A percentile compares a stretch with the other conserved stretches of the same genome.
These are phyloP conservation scores for Antrodiella citrinella DNA, from an alignment of 768 basidiomycete genomes.

Conservation along the genomic window DNA sequence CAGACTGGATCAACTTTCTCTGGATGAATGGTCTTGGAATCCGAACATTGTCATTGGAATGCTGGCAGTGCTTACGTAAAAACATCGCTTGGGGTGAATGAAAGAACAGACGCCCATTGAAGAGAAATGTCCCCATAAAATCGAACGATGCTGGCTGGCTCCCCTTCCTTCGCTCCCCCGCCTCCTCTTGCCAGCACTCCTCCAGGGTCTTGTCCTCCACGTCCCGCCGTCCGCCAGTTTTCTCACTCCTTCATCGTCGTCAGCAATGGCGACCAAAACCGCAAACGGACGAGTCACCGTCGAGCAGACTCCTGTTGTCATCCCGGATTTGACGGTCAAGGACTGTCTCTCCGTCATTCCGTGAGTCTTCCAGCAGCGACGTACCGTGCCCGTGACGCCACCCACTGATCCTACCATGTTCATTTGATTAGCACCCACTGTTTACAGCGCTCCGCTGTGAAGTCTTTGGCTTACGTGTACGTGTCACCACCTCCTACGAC, in stretches of 20 bases:
- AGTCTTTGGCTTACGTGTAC: constrained; percentile 73
- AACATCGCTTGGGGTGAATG: background rate
- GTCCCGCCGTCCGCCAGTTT: too few relatives aligned
- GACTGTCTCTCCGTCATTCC: constrained; percentile 81
- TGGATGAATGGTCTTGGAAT: too few relatives aligned
- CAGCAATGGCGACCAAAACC: constrained; percentile 3
- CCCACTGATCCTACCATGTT: background rate
- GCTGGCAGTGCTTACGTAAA: background rate
- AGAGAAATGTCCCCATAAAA: background rate
- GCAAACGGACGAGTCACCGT: constrained; percentile 20
- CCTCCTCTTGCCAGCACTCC: background rate
- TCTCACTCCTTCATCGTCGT: background rate
- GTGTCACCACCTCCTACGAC: constrained; percentile 20
- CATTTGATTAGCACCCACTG: constrained; percentile 58
- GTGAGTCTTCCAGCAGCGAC: too few relatives aligned
- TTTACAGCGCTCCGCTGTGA: constrained; percentile 81
- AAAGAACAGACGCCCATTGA: background rate
- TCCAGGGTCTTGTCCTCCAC: background rate
- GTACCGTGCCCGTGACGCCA: constrained; percentile 5
- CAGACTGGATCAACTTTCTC: background rate
- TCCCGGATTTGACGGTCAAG: constrained; percentile 85
- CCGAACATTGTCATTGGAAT: too few relatives aligned
- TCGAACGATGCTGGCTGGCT: background rate
- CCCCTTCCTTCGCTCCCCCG: background rate
- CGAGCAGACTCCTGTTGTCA: constrained; percentile 53